Evolutionary conservation across 2,329 filamentous ascomycete species (phyloP), one percentile per base, ranked within the genome.

Genomic region (Cladophialophora chaetospira): DNA sequence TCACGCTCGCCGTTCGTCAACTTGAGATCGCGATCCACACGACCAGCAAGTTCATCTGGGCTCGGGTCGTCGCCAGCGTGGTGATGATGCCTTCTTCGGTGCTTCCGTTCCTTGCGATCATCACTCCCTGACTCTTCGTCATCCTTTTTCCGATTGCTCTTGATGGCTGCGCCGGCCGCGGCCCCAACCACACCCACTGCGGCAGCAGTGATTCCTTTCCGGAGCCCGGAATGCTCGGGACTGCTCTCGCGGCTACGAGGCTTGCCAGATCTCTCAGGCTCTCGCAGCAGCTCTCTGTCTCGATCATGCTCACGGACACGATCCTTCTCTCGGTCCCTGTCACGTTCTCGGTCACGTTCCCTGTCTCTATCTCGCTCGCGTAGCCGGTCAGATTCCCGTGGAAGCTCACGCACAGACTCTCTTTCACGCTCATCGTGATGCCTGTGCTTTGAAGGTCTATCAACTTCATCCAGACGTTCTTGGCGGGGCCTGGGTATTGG

Each of bases 61-160:
- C 55, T 57, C 6, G 51, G 33, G 23, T 60, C 62, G 8, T 58
- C 62, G 23, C 46, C 33, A 25, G 49, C 45, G 26, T 57, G 50
- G 21, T 61, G 57, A 31, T 57, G 58, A 26, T 56, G 51, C 43
- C 58, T 48, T 53, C 56, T 61, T 23, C 63, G 45, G 29, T 59
- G 55, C 26, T 54, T 58, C 23, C 55, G 55, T 35, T 64, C 63
- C 45, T 59, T 61, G 33, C 55, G 61, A 11, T 55, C 56, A 35
- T 65, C 64, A 35, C 59, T 58, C n/a, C 64, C 64, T 11, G 61
- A 61, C 3, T 29, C 59, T n/a, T 61, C 61, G 3, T 60, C 56
- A 21, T 58, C 38, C 35, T 56, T 60, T 21, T 54, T 60, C 15
- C 55, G 45, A 29, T 50, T 35, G 23, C 48, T 63, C 47, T 61